A percentile compares a stretch with the other conserved stretches of the same genome.
Evolutionary conservation across 192 early-diverging fungal species (phyloP).

Genomic region (Coemansia guatemalensis): DNA sequence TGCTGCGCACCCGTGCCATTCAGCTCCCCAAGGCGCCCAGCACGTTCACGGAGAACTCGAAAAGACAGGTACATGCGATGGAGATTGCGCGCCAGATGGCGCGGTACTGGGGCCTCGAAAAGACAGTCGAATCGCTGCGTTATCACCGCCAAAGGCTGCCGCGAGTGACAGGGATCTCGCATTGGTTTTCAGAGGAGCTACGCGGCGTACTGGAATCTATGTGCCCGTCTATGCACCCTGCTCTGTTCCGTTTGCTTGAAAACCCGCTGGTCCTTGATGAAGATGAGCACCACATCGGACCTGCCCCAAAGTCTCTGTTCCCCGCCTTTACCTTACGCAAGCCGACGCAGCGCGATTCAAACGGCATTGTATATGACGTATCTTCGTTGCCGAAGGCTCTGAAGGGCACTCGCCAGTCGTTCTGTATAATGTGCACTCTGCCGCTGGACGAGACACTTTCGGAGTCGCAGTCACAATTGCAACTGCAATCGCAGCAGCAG

Average conservation of each 20-base stretch:
- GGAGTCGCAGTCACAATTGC: background rate
- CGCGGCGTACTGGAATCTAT: conserved; percentile 46
- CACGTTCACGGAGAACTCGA: conserved; percentile 47
- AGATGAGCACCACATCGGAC: conserved; percentile 6
- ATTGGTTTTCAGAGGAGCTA: conserved; percentile 53
- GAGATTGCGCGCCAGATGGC: conserved; percentile 54
- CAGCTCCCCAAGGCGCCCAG: conserved; percentile 27
- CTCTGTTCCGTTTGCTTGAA: conserved; percentile 44
- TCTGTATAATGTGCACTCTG: conserved; percentile 53
- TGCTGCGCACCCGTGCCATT: conserved; percentile 27
- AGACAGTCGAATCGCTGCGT: conserved; percentile 38
- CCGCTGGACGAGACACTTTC: conserved; percentile 15
- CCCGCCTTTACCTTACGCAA: conserved; percentile 34
- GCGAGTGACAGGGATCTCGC: conserved; percentile 48
- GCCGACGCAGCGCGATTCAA: conserved; percentile 9
- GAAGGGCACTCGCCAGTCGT: conserved; percentile 52
- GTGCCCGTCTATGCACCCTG: conserved; percentile 47
- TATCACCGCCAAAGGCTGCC: conserved; percentile 46
- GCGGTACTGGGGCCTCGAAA: conserved; percentile 50
- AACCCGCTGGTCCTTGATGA: conserved; percentile 46
- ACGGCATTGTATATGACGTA: conserved; percentile 37
- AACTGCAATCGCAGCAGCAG: background rate
- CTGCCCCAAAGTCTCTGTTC: conserved; percentile 42
- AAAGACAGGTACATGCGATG: conserved; percentile 50
- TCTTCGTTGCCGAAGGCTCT: conserved; percentile 44